Evolutionary conservation across 208 protist species (phyloP).

Genomic region (Leptomonas pyrrhocoris): DNA sequence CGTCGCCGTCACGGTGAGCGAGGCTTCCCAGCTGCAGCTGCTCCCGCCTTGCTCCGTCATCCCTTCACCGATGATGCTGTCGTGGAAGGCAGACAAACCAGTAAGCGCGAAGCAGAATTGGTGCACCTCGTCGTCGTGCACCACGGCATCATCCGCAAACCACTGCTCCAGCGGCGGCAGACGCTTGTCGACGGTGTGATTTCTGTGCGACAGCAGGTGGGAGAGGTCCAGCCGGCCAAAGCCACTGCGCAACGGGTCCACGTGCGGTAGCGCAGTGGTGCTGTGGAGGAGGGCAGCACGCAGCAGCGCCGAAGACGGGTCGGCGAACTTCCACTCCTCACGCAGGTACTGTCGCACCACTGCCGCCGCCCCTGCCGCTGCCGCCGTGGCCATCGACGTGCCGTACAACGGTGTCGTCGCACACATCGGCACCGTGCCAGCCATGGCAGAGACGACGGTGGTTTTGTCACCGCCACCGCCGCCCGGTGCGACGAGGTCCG

Average conservation of each 20-base stretch:
- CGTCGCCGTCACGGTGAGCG: constrained; percentile 51
- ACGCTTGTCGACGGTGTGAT: constrained; percentile 8
- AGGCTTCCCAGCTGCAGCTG: constrained; percentile 11
- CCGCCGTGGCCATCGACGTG: constrained; percentile 93
- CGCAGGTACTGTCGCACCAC: constrained; percentile 90
- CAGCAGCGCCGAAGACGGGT: constrained; percentile 67
- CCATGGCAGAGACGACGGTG: constrained; percentile 15
- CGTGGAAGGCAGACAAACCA: background rate
- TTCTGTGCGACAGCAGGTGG: constrained; percentile 39
- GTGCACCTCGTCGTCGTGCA: constrained; percentile 20
- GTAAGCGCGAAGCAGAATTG: constrained; percentile 33
- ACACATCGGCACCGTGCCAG: constrained; percentile 30
- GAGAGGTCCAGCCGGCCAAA: constrained; percentile 80
- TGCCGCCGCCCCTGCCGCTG: constrained; percentile 68
- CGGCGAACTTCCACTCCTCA: constrained; percentile 30
- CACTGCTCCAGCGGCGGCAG: constrained; percentile 20
- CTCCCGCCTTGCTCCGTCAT: background rate
- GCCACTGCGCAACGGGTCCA: constrained; percentile 17
- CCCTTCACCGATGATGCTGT: background rate
- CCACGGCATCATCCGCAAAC: constrained; percentile 25
- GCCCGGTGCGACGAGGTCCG: constrained; percentile 82
- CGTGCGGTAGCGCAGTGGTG: constrained; percentile 36
- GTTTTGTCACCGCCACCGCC: constrained; percentile 7
- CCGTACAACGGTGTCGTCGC: constrained; percentile 45
- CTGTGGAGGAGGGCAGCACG: constrained; percentile 58